Conservation (phyloP, 495 filamentous ascomycete genomes). For the Chaetomium fimeti region DNA sequence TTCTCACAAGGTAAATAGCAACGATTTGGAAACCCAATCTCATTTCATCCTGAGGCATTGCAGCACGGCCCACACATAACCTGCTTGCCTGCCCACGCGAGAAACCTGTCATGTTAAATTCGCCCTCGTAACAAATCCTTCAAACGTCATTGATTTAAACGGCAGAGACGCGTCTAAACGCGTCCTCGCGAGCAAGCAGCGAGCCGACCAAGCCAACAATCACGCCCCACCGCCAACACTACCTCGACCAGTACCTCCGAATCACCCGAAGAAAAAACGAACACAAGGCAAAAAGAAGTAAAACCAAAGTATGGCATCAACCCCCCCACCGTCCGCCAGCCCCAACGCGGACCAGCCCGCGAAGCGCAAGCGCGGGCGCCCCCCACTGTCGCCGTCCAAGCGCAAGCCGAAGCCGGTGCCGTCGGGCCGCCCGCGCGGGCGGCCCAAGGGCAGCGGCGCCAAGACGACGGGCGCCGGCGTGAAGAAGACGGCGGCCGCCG, state of each 20-base stretch:
- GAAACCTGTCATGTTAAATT: no score
- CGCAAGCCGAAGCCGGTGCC: conserved; percentile 40
- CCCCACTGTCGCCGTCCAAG: conserved; percentile 29
- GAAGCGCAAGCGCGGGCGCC: conserved; percentile 49
- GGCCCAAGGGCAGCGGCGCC: conserved; percentile 44
- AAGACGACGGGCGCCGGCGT: conserved; percentile 34
- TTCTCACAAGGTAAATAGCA: neutral
- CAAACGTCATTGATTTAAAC: no score
- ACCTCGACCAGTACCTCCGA: neutral
- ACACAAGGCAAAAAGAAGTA: neutral
- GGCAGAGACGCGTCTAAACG: neutral
- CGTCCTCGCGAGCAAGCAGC: neutral
- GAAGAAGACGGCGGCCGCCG: neutral
- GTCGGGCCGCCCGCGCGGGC: conserved; percentile 45
- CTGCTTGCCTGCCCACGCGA: no score
- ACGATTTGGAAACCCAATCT: neutral
- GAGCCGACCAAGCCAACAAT: neutral
- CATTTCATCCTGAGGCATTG: neutral
- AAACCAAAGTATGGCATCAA: conserved; percentile 10
- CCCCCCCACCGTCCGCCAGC: neutral
- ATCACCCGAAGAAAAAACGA: neutral
- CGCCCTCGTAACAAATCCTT: no score
- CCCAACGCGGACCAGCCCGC: conserved; percentile 22
- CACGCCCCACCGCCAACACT: neutral
- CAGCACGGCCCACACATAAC: neutral